phyloP scores from a whole-genome alignment of 441 rosid genomes.

The Arabidopsis lyrata region DNA sequence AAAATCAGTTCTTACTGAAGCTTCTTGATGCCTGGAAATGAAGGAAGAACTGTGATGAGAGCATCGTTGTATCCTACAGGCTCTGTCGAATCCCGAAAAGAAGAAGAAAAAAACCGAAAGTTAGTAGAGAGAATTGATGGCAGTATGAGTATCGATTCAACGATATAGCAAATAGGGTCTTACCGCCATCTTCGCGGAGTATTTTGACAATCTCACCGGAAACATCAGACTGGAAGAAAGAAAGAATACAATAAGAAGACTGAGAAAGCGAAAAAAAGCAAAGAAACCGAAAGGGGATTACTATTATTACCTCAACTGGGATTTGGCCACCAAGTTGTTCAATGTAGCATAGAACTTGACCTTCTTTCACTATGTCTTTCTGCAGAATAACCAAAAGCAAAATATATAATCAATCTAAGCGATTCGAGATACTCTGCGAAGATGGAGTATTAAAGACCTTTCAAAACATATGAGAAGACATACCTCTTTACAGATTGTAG shows the following conservation, averaged over 20 bases:
- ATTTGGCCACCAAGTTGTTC: conserved; percentile 86
- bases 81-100: conserved; percentile 58
- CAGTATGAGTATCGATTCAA: not conserved
- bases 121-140: not conserved
- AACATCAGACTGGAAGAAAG: conserved; percentile 66
- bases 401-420: not conserved
- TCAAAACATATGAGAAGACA: not conserved
- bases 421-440: not conserved
- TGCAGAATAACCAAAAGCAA: conserved; percentile 42
- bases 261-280: not conserved
- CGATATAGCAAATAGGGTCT: too few relatives aligned
- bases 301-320: conserved; percentile 70
- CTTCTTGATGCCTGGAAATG: conserved; percentile 87
- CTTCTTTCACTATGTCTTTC: conserved; percentile 88
- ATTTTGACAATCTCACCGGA: conserved; percentile 83
- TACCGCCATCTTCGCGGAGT: conserved; percentile 82
- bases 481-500: conserved; percentile 90
- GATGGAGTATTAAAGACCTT: not conserved
- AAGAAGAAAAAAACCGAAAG: conserved; percentile 15
- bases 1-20: conserved; percentile 48
- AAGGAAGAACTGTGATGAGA: conserved; percentile 77
- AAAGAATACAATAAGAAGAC: not conserved
- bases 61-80: conserved; percentile 86
- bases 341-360: conserved; percentile 83
- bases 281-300: not conserved